Evolutionary conservation across 805 yeast genomes (phyloP), one percentile per base, ranked within the genome.

Genomic region (Wickerhamomyces ciferrii): DNA sequence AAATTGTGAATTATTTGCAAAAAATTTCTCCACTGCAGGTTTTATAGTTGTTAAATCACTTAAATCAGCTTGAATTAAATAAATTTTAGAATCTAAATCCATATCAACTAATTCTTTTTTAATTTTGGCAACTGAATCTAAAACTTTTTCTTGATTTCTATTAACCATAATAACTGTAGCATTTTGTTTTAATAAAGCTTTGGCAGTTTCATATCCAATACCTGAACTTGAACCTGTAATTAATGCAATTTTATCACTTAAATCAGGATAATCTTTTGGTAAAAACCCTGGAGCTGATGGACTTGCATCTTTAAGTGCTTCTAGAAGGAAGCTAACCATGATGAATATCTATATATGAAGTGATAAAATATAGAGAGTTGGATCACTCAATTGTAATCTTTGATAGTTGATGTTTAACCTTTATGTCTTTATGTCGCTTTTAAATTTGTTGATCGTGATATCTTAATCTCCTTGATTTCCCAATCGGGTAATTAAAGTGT

Each of bases 21-120:
- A 58, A 39, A 31, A 71, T 51, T 32, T 59, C 51, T 6, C 56
- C 57, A 62, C 66, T 1, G 69, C 78, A 1, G 68, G 60, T 48
- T 63, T 66, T 46, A 76, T 60, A 2, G 74, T 63, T 5, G 64
- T 46, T 47, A 78, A 58, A 53, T 78, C 81, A 32, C 64, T 45
- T 44, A 70, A 59, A 53, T 70, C 74, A 11, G 62, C 54, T 17
- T 52, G 50, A 11, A 67, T 53, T 19, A 58, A 49, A 25, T 53
- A 48, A 34, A 63, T 49, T 36, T 55, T 49, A 14, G 51, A 47
- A 47, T 51, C 41, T 43, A 64, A 4, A 39, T 56, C 41, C 48
- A 46, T 55, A 13, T 44, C 44, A 23, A 61, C 55, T 9, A 61
- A 40, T 32, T 60, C 60, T 2, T 48, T 47, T 35, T 54, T 52